These are phyloP conservation scores for Fusarium albidum DNA, from an alignment of 2,329 filamentous ascomycete genomes.

Conservation along the genomic window DNA sequence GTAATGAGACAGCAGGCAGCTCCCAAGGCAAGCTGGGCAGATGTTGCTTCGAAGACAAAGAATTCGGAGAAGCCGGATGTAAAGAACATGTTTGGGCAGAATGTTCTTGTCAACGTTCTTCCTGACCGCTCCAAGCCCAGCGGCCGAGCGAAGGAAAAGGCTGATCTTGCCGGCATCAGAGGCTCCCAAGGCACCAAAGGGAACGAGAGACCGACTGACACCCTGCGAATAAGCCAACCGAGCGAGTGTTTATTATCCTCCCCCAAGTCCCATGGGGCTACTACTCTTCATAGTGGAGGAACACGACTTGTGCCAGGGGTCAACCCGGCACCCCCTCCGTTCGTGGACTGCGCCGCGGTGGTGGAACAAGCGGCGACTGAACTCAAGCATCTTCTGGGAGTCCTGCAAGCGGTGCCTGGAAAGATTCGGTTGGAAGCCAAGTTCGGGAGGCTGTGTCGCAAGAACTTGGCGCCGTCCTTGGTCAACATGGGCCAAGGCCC, in stretches of 20 bases:
- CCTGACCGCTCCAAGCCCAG: background rate
- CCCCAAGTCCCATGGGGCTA: background rate
- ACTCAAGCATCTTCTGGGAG: conserved; percentile 19
- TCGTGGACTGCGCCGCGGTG: conserved; percentile 5
- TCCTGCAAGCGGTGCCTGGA: conserved; percentile 38
- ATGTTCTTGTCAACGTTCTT: conserved; percentile 9
- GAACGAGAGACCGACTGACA: no score
- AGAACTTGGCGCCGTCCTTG: conserved; percentile 21
- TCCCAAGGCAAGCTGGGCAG: conserved; percentile 12
- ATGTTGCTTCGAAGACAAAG: conserved; percentile 9
- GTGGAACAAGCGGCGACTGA: conserved; percentile 17
- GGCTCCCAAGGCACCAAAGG: background rate
- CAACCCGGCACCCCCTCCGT: background rate
- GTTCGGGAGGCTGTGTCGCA: conserved; percentile 43
- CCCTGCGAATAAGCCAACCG: background rate
- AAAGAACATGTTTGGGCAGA: conserved; percentile 13
- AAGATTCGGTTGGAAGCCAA: conserved; percentile 34
- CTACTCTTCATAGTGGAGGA: no score
- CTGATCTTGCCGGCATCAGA: no score
- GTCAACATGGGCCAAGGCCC: conserved; percentile 35
- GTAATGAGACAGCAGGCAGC: conserved; percentile 38
- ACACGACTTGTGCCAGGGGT: conserved; percentile 17
- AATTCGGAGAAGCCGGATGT: conserved; percentile 1
- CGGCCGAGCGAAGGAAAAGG: background rate
- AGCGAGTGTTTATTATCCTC: background rate